A percentile compares a stretch with the other conserved stretches of the same genome.
Conservation (phyloP, 306 rosid species). For the Ochetophila trinervis region DNA sequence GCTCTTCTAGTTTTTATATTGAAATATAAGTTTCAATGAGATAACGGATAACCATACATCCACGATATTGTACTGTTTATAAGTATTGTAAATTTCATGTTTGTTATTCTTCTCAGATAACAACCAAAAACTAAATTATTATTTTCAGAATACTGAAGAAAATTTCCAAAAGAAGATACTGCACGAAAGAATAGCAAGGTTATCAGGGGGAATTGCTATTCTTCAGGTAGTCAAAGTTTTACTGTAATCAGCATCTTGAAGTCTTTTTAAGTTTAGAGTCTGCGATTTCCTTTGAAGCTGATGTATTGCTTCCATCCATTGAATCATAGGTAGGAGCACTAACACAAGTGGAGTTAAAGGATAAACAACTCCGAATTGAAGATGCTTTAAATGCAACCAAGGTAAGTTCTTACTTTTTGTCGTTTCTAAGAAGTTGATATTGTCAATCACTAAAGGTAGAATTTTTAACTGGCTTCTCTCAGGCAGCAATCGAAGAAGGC, state of each 20-base stretch:
- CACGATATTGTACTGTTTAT: slow-evolving; percentile 1
- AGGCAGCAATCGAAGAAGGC: slow-evolving; percentile 98
- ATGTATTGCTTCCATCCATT: slow-evolving; percentile 19
- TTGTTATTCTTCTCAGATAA: slow-evolving; percentile 4
- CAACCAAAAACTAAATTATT: slow-evolving; percentile 13
- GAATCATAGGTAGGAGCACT: slow-evolving; percentile 86
- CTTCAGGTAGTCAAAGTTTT: slow-evolving; percentile 55
- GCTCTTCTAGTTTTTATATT: not conserved
- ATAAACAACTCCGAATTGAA: slow-evolving; percentile 80
- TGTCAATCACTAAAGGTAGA: slow-evolving; percentile 4
- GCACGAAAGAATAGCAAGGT: slow-evolving; percentile 82
- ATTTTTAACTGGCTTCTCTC: slow-evolving; percentile 28
- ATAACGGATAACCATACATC: not conserved
- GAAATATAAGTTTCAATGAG: not conserved
- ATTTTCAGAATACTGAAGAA: slow-evolving; percentile 74
- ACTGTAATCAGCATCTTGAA: slow-evolving; percentile 10
- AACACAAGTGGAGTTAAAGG: slow-evolving; percentile 91
- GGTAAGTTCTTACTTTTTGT: slow-evolving; percentile 38
- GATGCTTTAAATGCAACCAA: slow-evolving; percentile 91
- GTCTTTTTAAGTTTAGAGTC: slow-evolving; percentile 14
- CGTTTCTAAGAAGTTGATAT: slow-evolving; percentile 13
- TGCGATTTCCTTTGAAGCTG: slow-evolving; percentile 16
- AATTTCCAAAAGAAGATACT: slow-evolving; percentile 74
- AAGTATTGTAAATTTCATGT: not conserved
- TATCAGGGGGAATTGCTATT: slow-evolving; percentile 84